A percentile compares a stretch with the other conserved stretches of the same genome.
phyloP scores from a whole-genome alignment of 2,329 filamentous ascomycete species.

The Cercospora janseana region DNA sequence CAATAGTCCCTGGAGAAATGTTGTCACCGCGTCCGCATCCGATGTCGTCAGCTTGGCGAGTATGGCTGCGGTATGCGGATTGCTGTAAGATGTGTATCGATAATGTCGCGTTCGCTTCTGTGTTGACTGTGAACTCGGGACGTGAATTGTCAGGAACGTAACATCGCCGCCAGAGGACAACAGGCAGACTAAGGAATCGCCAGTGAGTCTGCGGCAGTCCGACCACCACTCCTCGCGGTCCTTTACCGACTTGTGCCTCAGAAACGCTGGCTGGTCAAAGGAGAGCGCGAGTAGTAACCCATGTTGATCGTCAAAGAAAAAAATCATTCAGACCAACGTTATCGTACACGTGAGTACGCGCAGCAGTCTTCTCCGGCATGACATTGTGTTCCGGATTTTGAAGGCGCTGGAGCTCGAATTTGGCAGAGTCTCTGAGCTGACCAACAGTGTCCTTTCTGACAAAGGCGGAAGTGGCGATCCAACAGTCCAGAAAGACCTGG shows the following conservation, averaged over 20 bases:
- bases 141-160: not conserved
- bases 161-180: slow-evolving; percentile 39
- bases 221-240: slow-evolving; percentile 53
- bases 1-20: slow-evolving; percentile 10
- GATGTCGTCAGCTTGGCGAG: slow-evolving; percentile 14
- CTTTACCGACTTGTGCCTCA: slow-evolving; percentile 25
- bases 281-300: slow-evolving; percentile 49
- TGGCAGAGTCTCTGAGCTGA: slow-evolving; percentile 61
- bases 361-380: slow-evolving; percentile 2
- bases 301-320: slow-evolving; percentile 40
- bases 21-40: not conserved
- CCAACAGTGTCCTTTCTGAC: slow-evolving; percentile 69
- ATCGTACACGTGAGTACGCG: slow-evolving; percentile 42
- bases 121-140: too few species aligned
- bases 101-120: not conserved
- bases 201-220: slow-evolving; percentile 49
- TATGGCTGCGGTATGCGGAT: slow-evolving; percentile 16
- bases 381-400: slow-evolving; percentile 19
- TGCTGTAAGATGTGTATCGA: not conserved
- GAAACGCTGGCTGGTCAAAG: slow-evolving; percentile 47
- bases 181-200: slow-evolving; percentile 53
- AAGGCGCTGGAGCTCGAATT: slow-evolving; percentile 42
- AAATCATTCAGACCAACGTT: slow-evolving; percentile 35
- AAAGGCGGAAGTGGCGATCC: slow-evolving; percentile 70
- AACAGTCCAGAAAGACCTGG: slow-evolving; percentile 51